phyloP scores from a whole-genome alignment of 2,329 filamentous ascomycete genomes.

The Berkeleyomyces rouxiae region DNA sequence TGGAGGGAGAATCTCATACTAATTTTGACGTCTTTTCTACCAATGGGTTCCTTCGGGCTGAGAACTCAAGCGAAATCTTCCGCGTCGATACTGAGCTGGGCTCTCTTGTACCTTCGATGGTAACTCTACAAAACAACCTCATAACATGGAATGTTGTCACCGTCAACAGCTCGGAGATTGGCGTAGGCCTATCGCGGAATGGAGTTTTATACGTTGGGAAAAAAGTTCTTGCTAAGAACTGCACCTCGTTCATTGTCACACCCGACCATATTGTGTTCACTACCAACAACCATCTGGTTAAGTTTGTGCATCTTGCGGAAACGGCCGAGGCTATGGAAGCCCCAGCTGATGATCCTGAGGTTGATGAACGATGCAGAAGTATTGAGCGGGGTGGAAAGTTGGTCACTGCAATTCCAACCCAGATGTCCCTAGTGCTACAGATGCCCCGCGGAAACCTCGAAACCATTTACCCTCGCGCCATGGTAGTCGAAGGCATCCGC shows the following conservation, averaged over 20 bases:
- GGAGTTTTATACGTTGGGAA: slow-evolving; percentile 69
- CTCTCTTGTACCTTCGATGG: neutral
- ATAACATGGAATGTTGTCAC: slow-evolving; percentile 29
- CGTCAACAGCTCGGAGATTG: slow-evolving; percentile 26
- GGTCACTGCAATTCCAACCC: slow-evolving; percentile 76
- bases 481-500: slow-evolving; percentile 82
- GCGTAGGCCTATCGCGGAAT: slow-evolving; percentile 52
- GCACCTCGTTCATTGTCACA: slow-evolving; percentile 78
- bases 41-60: slow-evolving; percentile 5
- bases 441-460: slow-evolving; percentile 94
- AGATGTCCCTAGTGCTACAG: slow-evolving; percentile 72
- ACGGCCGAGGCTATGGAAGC: slow-evolving; percentile 55
- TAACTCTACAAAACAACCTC: slow-evolving; percentile 23
- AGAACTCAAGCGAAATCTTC: slow-evolving; percentile 6
- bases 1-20: neutral
- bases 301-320: slow-evolving; percentile 70
- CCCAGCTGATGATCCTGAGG: slow-evolving; percentile 75
- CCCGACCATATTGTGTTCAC: slow-evolving; percentile 76
- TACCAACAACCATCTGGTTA: slow-evolving; percentile 79
- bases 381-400: slow-evolving; percentile 80
- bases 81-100: slow-evolving; percentile 3
- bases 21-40: slow-evolving; percentile 1
- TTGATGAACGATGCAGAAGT: slow-evolving; percentile 78
- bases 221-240: slow-evolving; percentile 61
- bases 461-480: slow-evolving; percentile 80